These are phyloP conservation scores for Ilyonectria mors-panacis DNA, from an alignment of 2,329 filamentous ascomycete species.

Conservation along the genomic window DNA sequence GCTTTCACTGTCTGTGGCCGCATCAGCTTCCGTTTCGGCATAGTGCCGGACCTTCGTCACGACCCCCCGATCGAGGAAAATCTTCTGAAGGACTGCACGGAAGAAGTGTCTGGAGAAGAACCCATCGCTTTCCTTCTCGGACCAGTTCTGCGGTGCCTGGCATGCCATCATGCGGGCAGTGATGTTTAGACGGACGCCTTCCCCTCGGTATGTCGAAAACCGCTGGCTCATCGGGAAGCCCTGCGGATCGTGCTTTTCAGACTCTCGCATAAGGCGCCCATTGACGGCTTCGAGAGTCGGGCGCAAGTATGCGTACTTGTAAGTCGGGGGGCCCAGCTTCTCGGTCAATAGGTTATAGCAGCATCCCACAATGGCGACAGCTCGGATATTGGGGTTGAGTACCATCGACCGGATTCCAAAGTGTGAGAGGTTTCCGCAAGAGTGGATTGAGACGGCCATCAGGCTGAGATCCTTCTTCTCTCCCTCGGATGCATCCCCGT, in stretches of 20 bases:
- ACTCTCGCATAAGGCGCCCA: constrained; percentile 78
- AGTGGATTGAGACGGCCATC: constrained; percentile 96
- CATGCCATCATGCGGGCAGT: constrained; percentile 99
- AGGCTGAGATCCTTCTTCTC: constrained; percentile 64
- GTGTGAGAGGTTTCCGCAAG: constrained; percentile 97
- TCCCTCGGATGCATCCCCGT: constrained; percentile 35
- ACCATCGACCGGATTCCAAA: constrained; percentile 90
- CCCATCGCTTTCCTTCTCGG: constrained; percentile 80
- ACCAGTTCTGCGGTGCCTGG: constrained; percentile 96
- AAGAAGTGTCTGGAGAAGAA: constrained; percentile 97
- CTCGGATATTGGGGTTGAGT: constrained; percentile 85
- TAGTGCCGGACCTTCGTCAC: constrained; percentile 72
- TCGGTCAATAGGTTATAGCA: constrained; percentile 98
- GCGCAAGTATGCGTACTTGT: constrained; percentile 84
- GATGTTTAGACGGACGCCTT: constrained; percentile 89
- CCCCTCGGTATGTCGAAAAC: constrained; percentile 70
- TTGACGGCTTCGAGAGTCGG: constrained; percentile 77
- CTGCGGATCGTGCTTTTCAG: constrained; percentile 84
- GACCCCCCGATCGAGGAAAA: constrained; percentile 90
- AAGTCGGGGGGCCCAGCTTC: constrained; percentile 86
- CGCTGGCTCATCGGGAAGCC: constrained; percentile 93
- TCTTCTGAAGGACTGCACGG: constrained; percentile 88
- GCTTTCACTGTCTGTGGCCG: constrained; percentile 47
- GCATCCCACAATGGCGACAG: constrained; percentile 96
- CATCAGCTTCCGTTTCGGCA: constrained; percentile 44